These are phyloP conservation scores for Cutaneotrichosporon mucoides DNA, from an alignment of 1,284 basidiomycete species.

Conservation along the genomic window DNA sequence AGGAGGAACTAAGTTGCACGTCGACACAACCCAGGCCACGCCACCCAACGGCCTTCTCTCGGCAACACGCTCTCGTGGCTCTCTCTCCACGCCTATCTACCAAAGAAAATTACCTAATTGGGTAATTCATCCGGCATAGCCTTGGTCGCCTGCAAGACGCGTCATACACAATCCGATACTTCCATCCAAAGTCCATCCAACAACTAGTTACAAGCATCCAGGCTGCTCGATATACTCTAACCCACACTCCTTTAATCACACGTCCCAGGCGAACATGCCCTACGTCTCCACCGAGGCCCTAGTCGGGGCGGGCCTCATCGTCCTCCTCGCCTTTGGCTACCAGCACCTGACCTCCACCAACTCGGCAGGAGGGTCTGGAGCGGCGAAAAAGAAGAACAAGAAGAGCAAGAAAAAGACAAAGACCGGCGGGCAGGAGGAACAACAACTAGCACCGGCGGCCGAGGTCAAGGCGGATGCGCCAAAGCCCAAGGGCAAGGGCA, in stretches of 20 bases:
- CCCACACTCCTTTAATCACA: background rate
- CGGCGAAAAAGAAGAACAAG: conserved; percentile 29
- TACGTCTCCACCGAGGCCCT: conserved; percentile 47
- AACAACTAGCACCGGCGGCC: background rate
- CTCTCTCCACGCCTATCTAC: too few relatives aligned
- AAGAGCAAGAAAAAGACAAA: conserved; percentile 39
- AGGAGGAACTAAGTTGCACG: too few relatives aligned
- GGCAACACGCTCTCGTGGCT: too few relatives aligned
- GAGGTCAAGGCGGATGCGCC: conserved; percentile 3
- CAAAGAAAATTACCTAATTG: too few relatives aligned
- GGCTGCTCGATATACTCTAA: background rate
- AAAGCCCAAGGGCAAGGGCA: conserved; percentile 7
- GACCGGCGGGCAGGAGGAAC: background rate
- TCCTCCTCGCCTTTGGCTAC: conserved; percentile 36
- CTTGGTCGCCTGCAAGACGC: too few relatives aligned
- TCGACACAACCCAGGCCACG: background rate
- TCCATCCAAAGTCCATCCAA: too few relatives aligned
- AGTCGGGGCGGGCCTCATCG: conserved; percentile 35
- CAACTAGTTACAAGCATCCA: too few relatives aligned
- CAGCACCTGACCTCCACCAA: conserved; percentile 26
- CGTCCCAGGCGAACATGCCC: conserved; percentile 29
- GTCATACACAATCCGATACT: too few relatives aligned
- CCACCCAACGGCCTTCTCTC: background rate
- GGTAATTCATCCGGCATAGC: too few relatives aligned
- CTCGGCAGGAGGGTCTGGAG: background rate